phyloP scores from a whole-genome alignment of 352 stramenopile genomes.

The Phytophthora sojae region DNA sequence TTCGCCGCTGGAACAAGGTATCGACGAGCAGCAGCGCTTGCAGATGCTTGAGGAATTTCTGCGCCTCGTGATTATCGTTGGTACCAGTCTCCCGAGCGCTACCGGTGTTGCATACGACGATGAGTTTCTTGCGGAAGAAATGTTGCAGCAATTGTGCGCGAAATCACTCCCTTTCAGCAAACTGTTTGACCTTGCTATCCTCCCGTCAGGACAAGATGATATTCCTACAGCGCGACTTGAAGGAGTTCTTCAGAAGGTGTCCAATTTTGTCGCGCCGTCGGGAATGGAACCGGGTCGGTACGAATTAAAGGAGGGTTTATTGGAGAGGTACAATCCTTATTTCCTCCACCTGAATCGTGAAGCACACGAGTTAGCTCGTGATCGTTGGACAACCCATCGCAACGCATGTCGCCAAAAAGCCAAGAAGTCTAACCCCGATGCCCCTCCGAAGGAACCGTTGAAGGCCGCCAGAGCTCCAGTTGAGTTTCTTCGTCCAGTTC shows the following conservation, averaged over 20 bases:
- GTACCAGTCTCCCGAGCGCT: slow-evolving; percentile 74
- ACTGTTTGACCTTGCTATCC: slow-evolving; percentile 79
- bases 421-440: slow-evolving; percentile 21
- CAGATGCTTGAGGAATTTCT: slow-evolving; percentile 89
- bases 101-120: slow-evolving; percentile 71
- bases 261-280: slow-evolving; percentile 75
- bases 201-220: slow-evolving; percentile 86
- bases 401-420: slow-evolving; percentile 53
- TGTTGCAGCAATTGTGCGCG: slow-evolving; percentile 85
- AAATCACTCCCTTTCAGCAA: slow-evolving; percentile 87
- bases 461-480: slow-evolving; percentile 49
- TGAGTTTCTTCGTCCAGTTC: slow-evolving; percentile 61
- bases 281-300: slow-evolving; percentile 85
- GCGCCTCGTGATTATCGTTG: slow-evolving; percentile 78
- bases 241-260: slow-evolving; percentile 65
- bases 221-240: slow-evolving; percentile 75
- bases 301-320: slow-evolving; percentile 72
- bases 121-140: slow-evolving; percentile 82
- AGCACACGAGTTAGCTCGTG: slow-evolving; percentile 79
- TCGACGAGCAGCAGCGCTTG: slow-evolving; percentile 75
- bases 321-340: slow-evolving; percentile 89
- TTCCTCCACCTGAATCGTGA: slow-evolving; percentile 89
- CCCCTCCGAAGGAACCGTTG: slow-evolving; percentile 49
- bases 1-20: slow-evolving; percentile 56
- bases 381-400: slow-evolving; percentile 83